phyloP scores from a whole-genome alignment of 2,329 filamentous ascomycete genomes.

The Cladosporium phlei region DNA sequence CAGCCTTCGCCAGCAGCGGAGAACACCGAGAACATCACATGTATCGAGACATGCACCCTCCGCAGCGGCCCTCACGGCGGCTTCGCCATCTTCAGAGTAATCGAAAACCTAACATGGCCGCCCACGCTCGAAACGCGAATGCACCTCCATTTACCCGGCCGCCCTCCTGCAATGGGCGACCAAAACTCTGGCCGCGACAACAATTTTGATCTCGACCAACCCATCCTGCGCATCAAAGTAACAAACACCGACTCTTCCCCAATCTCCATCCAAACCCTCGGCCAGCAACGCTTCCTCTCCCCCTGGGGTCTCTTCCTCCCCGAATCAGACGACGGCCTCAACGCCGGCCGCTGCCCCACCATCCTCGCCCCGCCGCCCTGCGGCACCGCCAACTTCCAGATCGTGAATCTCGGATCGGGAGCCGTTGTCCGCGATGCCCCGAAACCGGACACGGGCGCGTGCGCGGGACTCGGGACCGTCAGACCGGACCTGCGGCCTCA shows the following conservation, averaged over 20 bases:
- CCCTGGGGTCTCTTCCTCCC: slow-evolving; percentile 15
- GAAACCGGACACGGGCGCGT: background rate
- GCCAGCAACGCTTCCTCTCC: slow-evolving; percentile 17
- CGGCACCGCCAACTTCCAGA: background rate
- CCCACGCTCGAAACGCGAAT: slow-evolving; percentile 16
- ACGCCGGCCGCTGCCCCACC: background rate
- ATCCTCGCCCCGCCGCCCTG: background rate
- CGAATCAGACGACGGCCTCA: background rate
- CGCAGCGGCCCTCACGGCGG: slow-evolving; percentile 16
- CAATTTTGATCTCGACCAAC: background rate
- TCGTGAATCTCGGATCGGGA: background rate
- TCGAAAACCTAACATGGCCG: slow-evolving; percentile 14
- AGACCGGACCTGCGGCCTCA: background rate
- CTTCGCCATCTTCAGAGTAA: slow-evolving; percentile 14
- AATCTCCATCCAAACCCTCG: slow-evolving; percentile 18
- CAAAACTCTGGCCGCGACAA: background rate
- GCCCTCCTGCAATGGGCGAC: background rate
- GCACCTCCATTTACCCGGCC: too few relatives aligned
- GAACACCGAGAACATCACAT: too few relatives aligned
- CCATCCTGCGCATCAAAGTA: slow-evolving; percentile 14
- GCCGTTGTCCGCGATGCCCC: background rate
- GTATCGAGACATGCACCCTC: slow-evolving; percentile 7
- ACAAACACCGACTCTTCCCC: slow-evolving; percentile 14
- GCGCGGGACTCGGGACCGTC: background rate
- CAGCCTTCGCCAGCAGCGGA: background rate